Base-by-base conservation (phyloP, 495 filamentous ascomycete species). In the Extremus antarcticus region DNA sequence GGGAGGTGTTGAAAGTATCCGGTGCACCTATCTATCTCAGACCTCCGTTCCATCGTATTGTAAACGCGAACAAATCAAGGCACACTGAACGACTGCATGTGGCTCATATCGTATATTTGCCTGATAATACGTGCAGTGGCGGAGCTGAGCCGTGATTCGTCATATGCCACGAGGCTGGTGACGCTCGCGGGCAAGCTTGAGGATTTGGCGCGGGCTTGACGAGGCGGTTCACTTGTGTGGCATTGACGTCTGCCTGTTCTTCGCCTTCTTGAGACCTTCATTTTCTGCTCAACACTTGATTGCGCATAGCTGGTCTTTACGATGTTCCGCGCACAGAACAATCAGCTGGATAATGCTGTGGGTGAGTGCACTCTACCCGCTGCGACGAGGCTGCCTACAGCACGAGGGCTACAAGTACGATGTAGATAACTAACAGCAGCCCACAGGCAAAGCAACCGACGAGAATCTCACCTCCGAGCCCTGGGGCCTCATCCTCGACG, bases 401-500 rank as follows among this genome's bases (percentile, higher is more conserved):
- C 9, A n/a, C n/a, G 35, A 39, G n/a, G 35, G 9, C n/a, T 39
- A 9, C 9, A 39, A n/a, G n/a, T n/a, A 39, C 35, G n/a, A 9
- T 39, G n/a, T 39, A 9, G 35, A n/a, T 39, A n/a, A n/a, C 35
- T 39, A 39, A 39, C n/a, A 39, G n/a, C n/a, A 9, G 15, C 21
- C 7, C 51, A 13, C 51, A 98, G 92, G 86, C 73, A 96, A 95
- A 80, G 90, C 94, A 69, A 98, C 92, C 47, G 92, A 98, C 69
- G 92, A 98, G 77, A 98, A 95, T 68, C 80, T 96, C 65, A 97
- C 92, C 9, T 87, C 86, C 43, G 94, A 97, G 74, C 95, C 97
- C 71, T 98, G 92, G 92, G 92, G 92, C 64, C 90, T 84, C 68
- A 98, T 98, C 70, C 84, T 98, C 71, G 92, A 98, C 77, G 90